Evolutionary conservation across 140 eudicot genomes (phyloP), one percentile per base, ranked within the genome.

Genomic region (Stevia rebaudiana): DNA sequence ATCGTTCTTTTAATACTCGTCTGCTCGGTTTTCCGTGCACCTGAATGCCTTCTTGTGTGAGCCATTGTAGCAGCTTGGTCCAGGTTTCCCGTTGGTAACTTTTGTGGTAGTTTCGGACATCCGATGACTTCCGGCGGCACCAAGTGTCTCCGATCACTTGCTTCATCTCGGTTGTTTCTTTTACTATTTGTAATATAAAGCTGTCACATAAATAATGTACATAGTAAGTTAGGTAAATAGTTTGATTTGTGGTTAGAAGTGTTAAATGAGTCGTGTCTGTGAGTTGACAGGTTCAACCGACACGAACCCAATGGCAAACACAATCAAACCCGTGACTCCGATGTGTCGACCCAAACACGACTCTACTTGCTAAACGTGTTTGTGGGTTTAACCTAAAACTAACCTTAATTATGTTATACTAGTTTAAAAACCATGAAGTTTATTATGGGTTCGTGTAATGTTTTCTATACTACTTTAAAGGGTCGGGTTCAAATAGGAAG

Each of bases 11-110:
- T 6, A 92, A 39, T 11, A 81, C 61, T 1, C 54, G 40, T 75
- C 84, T 83, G 23, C 67, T 74, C 0, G 84, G 82, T 68, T 81
- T 88, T 13, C 95, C 92, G 16, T 88, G 65, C 17, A 75, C 81
- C 6, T 62, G 79, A 51, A 84, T 52, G 1, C 95, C 98, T 11
- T 92, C 95, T 21, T 82, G 95, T 21, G 62, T 76, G 2, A 92
- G 21, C 56, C 79, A 76, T 30, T 85, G 89, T 48, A 92, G 41
- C 25, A 92, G 52, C 52, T 75, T 73, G 2, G 74, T 75, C 89
- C 96, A 88, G 10, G 98, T 82, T 60, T 92, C 98, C 11, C 95
- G 67, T 24, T 92, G 98, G 46, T 92, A 92, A 47, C 68, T 85
- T 79, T 81, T 88, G 78, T 92, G 98, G 73, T 75, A 88, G 13